Evolutionary conservation across 495 filamentous ascomycete genomes (phyloP), one percentile per base, ranked within the genome.

Genomic region (Daldinia caldariorum): DNA sequence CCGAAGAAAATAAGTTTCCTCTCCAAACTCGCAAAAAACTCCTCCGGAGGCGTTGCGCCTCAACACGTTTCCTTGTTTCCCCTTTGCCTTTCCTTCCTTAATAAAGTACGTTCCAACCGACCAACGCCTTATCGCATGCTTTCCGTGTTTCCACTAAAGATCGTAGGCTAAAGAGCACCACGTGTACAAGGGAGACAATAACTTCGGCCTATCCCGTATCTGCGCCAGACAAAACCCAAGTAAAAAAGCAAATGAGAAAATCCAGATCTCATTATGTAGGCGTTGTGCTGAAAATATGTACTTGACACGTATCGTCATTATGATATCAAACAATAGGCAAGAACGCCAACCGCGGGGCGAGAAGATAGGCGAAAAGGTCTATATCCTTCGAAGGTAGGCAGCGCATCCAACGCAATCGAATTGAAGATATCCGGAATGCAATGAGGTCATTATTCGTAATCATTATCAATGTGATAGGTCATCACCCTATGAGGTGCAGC

Each of bases 301-400:
- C 66, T 57, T 58, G 50, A 58, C 75, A 62, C 74, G 51, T 77
- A 60, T 77, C 75, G 75, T 77, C 70, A 76, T 78, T 75, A 75
- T 50, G 64, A 72, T 61, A 54, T 47, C 43, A 47, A 47, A 47
- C 3, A 74, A 58, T 64, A 70, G 67, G 67, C 67, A 69, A 65
- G 39, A 37, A 76, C 58, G 61, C 49, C 49, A 6, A 66, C 67
- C 69, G 67, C 57, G 64, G 66, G 72, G 71, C 72, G 60, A 49
- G 69, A 70, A 77, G 66, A 65, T 68, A 69, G 63, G 62, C 61
- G 61, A 47, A 54, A 20, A 67, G 65, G 61, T 70, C 58, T 77
- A 74, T 77, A 64, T 35, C 60, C 70, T 22, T 72, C 22, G 61
- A 61, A 56, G 53, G 60, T 57, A 47, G 56, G 41, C 4, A 31